Evolutionary conservation across 2,329 filamentous ascomycete genomes (phyloP).

Genomic region (Calonectria hongkongensis): DNA sequence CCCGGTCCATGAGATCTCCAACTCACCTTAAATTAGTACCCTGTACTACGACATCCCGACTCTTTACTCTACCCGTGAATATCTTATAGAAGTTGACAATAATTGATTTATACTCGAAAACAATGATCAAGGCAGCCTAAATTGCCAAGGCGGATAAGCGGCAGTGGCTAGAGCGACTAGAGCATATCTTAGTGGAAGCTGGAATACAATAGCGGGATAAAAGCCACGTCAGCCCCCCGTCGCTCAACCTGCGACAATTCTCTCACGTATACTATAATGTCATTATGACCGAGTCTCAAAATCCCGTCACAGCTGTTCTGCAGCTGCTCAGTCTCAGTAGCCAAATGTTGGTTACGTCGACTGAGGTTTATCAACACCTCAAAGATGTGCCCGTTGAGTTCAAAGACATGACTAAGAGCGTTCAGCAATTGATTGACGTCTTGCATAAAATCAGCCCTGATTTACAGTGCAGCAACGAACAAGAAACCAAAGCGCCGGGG

Average conservation of each 20-base stretch:
- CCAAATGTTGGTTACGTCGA: not conserved
- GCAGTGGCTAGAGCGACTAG: not conserved
- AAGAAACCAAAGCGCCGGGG: not conserved
- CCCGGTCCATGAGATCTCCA: too few species aligned
- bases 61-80: too few species aligned
- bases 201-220: not conserved
- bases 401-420: not conserved
- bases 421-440: not conserved
- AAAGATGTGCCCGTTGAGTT: not conserved
- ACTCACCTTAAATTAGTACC: too few species aligned
- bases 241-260: not conserved
- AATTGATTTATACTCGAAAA: too few species aligned
- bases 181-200: not conserved
- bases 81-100: too few species aligned
- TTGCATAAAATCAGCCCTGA: not conserved
- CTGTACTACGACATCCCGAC: too few species aligned
- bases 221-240: not conserved
- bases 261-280: not conserved
- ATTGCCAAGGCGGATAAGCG: conserved; percentile 13
- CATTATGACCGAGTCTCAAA: not conserved
- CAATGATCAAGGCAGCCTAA: not conserved
- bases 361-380: not conserved
- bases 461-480: not conserved
- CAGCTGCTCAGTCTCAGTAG: conserved; percentile 9
- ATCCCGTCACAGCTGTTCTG: not conserved